Percentiles rank a stretch among this genome's conserved stretches.
Evolutionary conservation across 176 grass and related monocot genomes (phyloP).

Genomic region (Ensete glaucum): DNA sequence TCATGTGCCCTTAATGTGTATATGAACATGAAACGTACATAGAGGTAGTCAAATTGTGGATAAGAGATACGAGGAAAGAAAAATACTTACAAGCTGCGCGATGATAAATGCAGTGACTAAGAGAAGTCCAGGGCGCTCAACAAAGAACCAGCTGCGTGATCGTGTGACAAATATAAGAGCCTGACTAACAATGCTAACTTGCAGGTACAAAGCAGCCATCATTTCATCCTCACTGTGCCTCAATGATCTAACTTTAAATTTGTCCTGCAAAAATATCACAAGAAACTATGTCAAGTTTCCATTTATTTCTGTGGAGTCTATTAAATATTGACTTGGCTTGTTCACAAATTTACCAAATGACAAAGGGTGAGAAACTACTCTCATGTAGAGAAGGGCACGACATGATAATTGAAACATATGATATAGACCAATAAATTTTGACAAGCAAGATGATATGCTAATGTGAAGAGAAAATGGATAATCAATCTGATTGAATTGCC

Average conservation of each 20-base stretch:
- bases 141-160: constrained; percentile 51
- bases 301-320: not conserved
- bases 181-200: constrained; percentile 98
- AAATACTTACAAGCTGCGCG: constrained; percentile 69
- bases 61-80: not conserved
- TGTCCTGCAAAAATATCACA: constrained; percentile 29
- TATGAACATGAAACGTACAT: not conserved
- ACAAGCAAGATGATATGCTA: not conserved
- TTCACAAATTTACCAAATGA: not conserved
- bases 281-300: not conserved
- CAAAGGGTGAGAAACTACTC: not conserved
- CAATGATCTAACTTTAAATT: constrained; percentile 51
- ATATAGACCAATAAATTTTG: no score
- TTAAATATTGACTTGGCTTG: not conserved
- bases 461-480: not conserved
- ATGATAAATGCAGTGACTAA: constrained; percentile 56
- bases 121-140: constrained; percentile 52
- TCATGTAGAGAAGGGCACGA: no score
- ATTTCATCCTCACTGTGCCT: constrained; percentile 47
- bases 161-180: constrained; percentile 97
- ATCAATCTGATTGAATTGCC: not conserved
- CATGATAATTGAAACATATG: no score
- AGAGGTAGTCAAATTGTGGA: not conserved
- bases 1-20: not conserved
- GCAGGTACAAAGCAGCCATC: constrained; percentile 90